Evolutionary conservation across 768 basidiomycete genomes (phyloP), one percentile per base, ranked within the genome.

Genomic region (Mycena rebaudengoi): DNA sequence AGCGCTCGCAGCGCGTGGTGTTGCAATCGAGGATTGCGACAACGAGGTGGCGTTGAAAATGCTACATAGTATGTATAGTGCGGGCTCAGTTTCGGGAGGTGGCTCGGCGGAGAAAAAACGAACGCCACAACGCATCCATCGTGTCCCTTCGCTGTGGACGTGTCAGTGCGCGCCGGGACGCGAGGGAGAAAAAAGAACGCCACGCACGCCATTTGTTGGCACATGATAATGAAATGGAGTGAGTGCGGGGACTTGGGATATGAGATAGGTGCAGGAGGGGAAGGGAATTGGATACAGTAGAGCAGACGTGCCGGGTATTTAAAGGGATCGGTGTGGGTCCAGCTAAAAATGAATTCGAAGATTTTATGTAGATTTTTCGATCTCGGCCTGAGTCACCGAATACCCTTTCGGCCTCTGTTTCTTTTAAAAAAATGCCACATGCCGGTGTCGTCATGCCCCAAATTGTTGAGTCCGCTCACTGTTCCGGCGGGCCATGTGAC

Each of bases 11-110:
- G 33, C 78, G 82, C 33, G 71, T 70, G 11, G 85, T 87, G 73
- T 87, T 86, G 78, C 91, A 93, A 73, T 93, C 91, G 75, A 88
- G 79, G 75, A 93, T 90, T 52, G 90, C 91, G 50, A 88, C 79
- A 62, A 93, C 83, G 37, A 88, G 74, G 65, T 91, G 91, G 53
- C 91, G 87, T 75, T 92, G 91, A 72, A 92, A 93, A 73, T 93
- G 91, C 91, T 93, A 63, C 35, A n/a, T n/a, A n/a, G n/a, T n/a
- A n/a, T n/a, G n/a, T n/a, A n/a, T n/a, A n/a, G 65, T 25, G 26
- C 50, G 50, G 75, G 32, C 72, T 37, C 49, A 40, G 65, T 30
- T 30, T 39, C 21, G 23, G 29, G 30, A 21, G 12, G 23, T 56
- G 35, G 33, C 16, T 39, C 43, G 29, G 20, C 10, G 4, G 41